Evolutionary conservation across 179 eudicot species (phyloP).

Genomic region (Sideroxylon spinosum): DNA sequence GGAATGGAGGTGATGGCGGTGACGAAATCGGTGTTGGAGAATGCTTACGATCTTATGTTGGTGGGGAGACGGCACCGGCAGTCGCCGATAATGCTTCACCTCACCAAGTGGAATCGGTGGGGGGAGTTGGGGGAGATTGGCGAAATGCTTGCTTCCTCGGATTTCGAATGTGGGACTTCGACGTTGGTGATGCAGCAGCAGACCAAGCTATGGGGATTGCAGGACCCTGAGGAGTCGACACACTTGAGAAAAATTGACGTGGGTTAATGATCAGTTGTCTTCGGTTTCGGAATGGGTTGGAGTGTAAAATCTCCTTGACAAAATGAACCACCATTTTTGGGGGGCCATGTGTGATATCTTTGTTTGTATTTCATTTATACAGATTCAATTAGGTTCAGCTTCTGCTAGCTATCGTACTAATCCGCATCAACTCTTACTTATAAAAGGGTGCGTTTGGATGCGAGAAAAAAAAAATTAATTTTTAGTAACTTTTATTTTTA

Average conservation of each 20-base stretch:
- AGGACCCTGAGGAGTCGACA: constrained; percentile 50
- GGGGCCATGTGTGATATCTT: too few species aligned
- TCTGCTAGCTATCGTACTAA: too few species aligned
- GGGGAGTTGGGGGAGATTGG: constrained; percentile 43
- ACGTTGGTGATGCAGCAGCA: constrained; percentile 50
- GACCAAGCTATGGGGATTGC: constrained; percentile 51
- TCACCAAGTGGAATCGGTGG: constrained; percentile 27
- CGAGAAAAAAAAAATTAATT: too few species aligned
- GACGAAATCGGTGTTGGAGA: constrained; percentile 25
- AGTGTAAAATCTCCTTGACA: too few species aligned
- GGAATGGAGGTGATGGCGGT: constrained; percentile 17
- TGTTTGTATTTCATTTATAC: too few species aligned
- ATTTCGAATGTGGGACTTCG: constrained; percentile 28
- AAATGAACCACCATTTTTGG: too few species aligned
- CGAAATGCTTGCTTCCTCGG: constrained; percentile 33
- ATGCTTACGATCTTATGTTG: constrained; percentile 25
- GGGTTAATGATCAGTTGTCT: too few species aligned
- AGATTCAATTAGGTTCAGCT: too few species aligned
- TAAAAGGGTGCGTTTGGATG: too few species aligned
- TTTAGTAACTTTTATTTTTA: too few species aligned
- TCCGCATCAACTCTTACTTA: too few species aligned
- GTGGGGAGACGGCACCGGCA: constrained; percentile 36
- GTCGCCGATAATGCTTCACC: constrained; percentile 24
- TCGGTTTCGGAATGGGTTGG: too few species aligned
- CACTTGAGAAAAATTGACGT: constrained; percentile 28